phyloP scores from a whole-genome alignment of 768 basidiomycete genomes.

The Naganishia onofrii region DNA sequence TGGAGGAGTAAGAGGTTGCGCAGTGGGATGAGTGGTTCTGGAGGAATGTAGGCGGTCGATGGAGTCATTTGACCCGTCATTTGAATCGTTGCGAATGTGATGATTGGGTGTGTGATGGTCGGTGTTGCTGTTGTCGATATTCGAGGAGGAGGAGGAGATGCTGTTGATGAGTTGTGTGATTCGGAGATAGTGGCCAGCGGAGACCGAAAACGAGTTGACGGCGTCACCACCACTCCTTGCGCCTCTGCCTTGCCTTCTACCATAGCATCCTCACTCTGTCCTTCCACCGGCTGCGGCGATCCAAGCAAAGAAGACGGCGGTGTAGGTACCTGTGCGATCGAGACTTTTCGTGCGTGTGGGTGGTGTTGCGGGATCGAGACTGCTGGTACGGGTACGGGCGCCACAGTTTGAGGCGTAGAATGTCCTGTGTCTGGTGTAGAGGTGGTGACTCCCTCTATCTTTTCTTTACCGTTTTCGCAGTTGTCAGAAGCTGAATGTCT shows the following conservation, averaged over 20 bases:
- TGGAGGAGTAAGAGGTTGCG: conserved; percentile 47
- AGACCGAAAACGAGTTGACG: background rate
- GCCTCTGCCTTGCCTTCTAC: background rate
- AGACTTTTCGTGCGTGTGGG: conserved; percentile 8
- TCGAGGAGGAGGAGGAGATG: background rate
- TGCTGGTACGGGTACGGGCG: background rate
- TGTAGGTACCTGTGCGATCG: conserved; percentile 3
- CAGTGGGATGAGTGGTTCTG: conserved; percentile 50
- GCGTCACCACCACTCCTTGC: background rate
- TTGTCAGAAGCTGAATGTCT: no score
- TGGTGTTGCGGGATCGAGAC: conserved; percentile 1
- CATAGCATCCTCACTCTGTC: no score
- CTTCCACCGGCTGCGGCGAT: background rate
- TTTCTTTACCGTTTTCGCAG: background rate
- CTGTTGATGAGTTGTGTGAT: background rate
- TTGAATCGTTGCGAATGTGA: conserved; percentile 5
- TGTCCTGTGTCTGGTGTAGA: background rate
- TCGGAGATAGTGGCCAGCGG: background rate
- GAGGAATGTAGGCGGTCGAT: conserved; percentile 48
- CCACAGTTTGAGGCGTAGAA: background rate
- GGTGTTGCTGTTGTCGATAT: background rate
- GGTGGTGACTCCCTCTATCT: background rate
- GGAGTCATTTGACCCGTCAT: conserved; percentile 39
- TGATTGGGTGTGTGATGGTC: background rate
- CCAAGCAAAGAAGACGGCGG: background rate